A percentile compares a stretch with the other conserved stretches of the same genome.
phyloP scores from a whole-genome alignment of 257 asterid genomes.

The Cinchona pubescens region DNA sequence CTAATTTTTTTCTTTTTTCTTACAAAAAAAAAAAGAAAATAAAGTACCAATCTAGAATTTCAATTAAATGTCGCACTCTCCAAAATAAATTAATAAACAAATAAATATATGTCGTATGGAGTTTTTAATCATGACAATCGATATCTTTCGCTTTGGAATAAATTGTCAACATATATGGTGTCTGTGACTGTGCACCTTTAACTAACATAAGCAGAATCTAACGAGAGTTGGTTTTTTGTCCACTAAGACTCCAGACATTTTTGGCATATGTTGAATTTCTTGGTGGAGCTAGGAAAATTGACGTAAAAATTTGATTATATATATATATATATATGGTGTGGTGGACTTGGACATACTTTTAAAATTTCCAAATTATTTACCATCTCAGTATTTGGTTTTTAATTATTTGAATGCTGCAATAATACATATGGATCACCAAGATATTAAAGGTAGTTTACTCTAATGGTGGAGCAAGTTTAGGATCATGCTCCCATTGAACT shows the following conservation, averaged over 20 bases:
- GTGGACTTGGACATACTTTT: too few relatives aligned
- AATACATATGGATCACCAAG: constrained; percentile 3
- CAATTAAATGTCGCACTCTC: constrained; percentile 1
- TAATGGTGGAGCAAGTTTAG: constrained; percentile 17
- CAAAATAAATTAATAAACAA: too few relatives aligned
- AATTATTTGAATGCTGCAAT: background rate
- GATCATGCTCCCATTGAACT: constrained; percentile 13
- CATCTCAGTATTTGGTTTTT: background rate
- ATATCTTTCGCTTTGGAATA: background rate
- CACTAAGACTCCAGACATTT: constrained; percentile 2
- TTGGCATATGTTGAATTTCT: background rate
- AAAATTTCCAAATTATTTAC: background rate
- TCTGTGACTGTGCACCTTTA: constrained; percentile 13
- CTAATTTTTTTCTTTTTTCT: too few relatives aligned
- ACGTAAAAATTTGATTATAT: too few relatives aligned
- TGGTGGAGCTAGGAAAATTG: background rate
- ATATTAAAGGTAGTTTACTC: background rate
- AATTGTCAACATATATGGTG: background rate
- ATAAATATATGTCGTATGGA: background rate
- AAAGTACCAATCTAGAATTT: constrained; percentile 5
- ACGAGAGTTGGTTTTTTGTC: background rate
- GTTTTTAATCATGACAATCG: constrained; percentile 1
- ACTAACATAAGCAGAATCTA: constrained; percentile 2
- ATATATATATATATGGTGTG: too few relatives aligned
- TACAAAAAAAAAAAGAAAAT: too few relatives aligned